phyloP scores from a whole-genome alignment of 306 rosid genomes.

The Oxytropis ochrocephala region DNA sequence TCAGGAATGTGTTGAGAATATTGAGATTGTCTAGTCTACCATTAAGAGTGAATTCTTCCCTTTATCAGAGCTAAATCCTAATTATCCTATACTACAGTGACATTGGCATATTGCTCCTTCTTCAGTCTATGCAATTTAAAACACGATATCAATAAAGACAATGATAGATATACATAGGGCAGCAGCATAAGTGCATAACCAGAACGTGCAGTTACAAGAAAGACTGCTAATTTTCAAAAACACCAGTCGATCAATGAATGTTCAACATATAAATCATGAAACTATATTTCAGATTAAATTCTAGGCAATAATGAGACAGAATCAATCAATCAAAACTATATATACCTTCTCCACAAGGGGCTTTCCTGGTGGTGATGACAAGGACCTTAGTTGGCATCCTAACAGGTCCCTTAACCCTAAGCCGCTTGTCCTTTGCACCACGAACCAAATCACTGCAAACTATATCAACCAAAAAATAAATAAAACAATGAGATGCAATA shows the following conservation, averaged over 20 bases:
- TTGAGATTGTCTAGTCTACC: too few species aligned
- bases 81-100: too few species aligned
- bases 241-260: too few species aligned
- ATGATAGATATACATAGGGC: too few species aligned
- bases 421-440: conserved; percentile 81
- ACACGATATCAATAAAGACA: too few species aligned
- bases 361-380: conserved; percentile 75
- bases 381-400: conserved; percentile 92
- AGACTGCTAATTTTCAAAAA: background rate
- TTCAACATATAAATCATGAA: background rate
- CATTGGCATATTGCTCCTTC: too few species aligned
- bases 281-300: background rate
- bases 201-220: background rate
- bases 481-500: background rate
- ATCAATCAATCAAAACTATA: too few species aligned
- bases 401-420: conserved; percentile 88
- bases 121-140: too few species aligned
- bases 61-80: too few species aligned
- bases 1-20: too few species aligned
- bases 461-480: conserved; percentile 13
- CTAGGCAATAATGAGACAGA: background rate
- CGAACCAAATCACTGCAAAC: conserved; percentile 84
- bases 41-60: too few species aligned
- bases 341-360: conserved; percentile 92
- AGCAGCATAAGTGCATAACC: too few species aligned